Conservation (phyloP, 345 rosid species). For the Syzygium grande region DNA sequence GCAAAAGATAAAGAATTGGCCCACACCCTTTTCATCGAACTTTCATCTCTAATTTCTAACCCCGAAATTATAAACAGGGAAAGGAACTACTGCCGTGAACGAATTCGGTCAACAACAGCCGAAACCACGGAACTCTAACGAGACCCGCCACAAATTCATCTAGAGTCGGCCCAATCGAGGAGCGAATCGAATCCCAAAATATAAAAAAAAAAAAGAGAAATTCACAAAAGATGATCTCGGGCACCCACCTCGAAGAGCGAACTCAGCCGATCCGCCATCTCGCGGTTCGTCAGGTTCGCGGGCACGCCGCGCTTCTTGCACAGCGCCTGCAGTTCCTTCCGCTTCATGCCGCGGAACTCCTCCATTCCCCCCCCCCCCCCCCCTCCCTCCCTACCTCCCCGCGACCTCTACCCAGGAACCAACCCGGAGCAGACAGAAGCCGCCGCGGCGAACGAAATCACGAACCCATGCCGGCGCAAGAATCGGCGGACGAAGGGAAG, state of each 20-base stretch:
- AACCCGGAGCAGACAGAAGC: background rate
- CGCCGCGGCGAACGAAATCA: accelerated
- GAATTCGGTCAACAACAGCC: background rate
- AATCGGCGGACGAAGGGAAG: background rate
- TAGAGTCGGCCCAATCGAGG: background rate
- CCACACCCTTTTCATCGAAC: background rate
- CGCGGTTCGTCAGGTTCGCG: conserved; percentile 40
- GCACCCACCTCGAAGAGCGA: conserved; percentile 25
- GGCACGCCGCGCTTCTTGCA: conserved; percentile 59
- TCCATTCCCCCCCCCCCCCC: too few species aligned
- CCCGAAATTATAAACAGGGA: background rate
- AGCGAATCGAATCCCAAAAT: background rate
- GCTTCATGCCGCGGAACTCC: conserved; percentile 40
- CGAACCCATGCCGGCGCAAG: background rate
- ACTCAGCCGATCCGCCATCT: conserved; percentile 42
- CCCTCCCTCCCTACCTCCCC: background rate
- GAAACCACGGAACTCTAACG: background rate
- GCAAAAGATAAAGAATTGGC: background rate
- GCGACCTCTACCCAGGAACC: background rate
- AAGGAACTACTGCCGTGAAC: background rate
- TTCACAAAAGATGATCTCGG: background rate
- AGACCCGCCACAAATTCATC: background rate
- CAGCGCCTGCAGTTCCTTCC: conserved; percentile 45
- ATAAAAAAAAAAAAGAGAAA: background rate
- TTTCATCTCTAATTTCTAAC: background rate